Percentiles rank a stretch among this genome's conserved stretches.
phyloP scores from a whole-genome alignment of 75 land plant genomes.

The Picea sitchensis region DNA sequence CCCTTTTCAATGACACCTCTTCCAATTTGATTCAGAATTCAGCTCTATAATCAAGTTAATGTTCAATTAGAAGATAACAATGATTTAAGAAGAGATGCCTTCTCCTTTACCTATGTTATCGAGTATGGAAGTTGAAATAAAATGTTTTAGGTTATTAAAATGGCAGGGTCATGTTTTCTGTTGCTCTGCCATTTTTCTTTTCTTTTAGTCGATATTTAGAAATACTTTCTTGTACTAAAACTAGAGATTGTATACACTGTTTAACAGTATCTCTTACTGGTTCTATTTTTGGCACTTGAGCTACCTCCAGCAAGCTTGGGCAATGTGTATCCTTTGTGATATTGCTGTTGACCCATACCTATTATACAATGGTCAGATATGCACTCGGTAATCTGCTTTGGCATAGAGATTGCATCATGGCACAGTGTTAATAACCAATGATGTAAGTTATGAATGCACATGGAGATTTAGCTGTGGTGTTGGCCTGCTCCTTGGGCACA shows the following conservation, averaged over 20 bases:
- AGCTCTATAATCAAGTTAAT: conserved; percentile 1
- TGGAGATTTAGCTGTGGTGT: not conserved
- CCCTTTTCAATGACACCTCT: conserved; percentile 7
- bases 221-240: not conserved
- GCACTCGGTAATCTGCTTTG: not conserved
- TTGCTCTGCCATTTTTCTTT: not conserved
- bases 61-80: not conserved
- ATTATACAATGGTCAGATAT: not conserved
- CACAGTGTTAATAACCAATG: not conserved
- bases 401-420: not conserved
- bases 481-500: not conserved
- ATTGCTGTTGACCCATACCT: not conserved
- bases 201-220: not conserved
- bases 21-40: not conserved
- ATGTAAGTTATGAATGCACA: not conserved
- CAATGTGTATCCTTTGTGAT: not conserved
- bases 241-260: not conserved
- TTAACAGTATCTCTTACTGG: not conserved
- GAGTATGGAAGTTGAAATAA: not conserved
- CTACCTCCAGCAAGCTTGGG: too few relatives aligned
- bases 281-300: not conserved
- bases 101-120: not conserved
- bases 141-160: not conserved
- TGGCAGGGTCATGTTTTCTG: not conserved
- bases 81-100: not conserved